Conservation (phyloP, 192 early-diverging fungal genomes). For the Coemansia furcata region DNA sequence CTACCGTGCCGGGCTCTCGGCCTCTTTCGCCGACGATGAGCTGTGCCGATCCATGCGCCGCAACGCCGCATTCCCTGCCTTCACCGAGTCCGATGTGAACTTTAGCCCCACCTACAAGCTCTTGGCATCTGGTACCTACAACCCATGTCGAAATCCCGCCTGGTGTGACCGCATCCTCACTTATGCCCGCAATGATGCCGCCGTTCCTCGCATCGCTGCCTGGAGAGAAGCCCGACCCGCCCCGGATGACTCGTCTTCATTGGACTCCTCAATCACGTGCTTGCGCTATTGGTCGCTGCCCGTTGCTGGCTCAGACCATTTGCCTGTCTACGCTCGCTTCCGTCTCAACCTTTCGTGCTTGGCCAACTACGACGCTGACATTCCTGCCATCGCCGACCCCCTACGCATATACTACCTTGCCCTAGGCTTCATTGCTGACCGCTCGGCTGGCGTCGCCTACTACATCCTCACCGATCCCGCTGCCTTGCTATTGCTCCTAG, state of each 20-base stretch:
- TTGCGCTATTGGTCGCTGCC: background rate
- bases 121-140: background rate
- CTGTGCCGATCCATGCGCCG: background rate
- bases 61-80: background rate
- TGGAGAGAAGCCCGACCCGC: background rate
- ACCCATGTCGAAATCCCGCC: background rate
- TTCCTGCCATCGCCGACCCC: background rate
- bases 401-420: background rate
- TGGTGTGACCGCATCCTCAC: constrained; percentile 1
- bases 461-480: background rate
- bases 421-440: background rate
- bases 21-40: background rate
- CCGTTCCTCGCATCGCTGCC: background rate
- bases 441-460: background rate
- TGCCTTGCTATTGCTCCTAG: background rate
- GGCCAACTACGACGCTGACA: background rate
- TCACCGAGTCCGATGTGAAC: background rate
- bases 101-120: constrained; percentile 2
- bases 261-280: background rate
- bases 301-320: constrained; percentile 1
- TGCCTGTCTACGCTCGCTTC: background rate
- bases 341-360: background rate
- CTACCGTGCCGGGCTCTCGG: background rate
- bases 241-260: background rate
- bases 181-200: background rate